These are phyloP conservation scores for Schizochytrium sp. DNA, from an alignment of 108 stramenopile genomes.

Conservation along the genomic window DNA sequence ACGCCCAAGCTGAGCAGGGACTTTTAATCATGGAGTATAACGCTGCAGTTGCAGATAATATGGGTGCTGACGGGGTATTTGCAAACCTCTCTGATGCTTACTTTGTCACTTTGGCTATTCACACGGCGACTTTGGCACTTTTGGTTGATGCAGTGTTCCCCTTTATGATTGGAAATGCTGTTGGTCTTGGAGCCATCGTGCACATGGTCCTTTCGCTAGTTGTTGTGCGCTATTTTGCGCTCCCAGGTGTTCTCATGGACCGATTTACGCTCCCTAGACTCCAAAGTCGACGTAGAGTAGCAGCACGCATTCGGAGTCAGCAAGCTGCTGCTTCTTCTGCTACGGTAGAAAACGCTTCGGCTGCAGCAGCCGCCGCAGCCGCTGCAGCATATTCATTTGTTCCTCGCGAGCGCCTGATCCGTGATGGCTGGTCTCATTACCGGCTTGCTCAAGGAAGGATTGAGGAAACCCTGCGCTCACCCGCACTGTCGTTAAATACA, in stretches of 20 bases:
- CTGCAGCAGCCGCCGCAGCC: background rate
- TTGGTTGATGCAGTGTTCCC: conserved; percentile 28
- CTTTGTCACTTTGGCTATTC: background rate
- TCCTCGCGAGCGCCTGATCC: background rate
- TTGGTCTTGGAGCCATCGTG: conserved; percentile 30
- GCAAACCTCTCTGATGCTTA: background rate
- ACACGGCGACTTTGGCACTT: conserved; percentile 39
- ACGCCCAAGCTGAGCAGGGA: background rate
- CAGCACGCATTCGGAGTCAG: background rate
- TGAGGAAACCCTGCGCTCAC: conserved; percentile 31
- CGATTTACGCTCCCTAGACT: conserved; percentile 1
- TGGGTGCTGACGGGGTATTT: conserved; percentile 3
- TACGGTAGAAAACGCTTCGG: background rate
- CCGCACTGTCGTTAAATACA: background rate
- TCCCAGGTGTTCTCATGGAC: conserved; percentile 36
- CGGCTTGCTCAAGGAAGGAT: background rate
- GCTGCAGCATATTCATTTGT: background rate
- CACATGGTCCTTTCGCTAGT: conserved; percentile 14
- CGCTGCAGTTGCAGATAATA: background rate
- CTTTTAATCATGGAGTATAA: background rate
- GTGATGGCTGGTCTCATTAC: background rate
- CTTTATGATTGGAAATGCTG: background rate
- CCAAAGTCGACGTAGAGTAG: background rate
- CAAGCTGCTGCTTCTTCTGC: background rate
- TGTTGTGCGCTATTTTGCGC: conserved; percentile 13